These are phyloP conservation scores for Linum tenue DNA, from an alignment of 345 rosid species.

Conservation along the genomic window DNA sequence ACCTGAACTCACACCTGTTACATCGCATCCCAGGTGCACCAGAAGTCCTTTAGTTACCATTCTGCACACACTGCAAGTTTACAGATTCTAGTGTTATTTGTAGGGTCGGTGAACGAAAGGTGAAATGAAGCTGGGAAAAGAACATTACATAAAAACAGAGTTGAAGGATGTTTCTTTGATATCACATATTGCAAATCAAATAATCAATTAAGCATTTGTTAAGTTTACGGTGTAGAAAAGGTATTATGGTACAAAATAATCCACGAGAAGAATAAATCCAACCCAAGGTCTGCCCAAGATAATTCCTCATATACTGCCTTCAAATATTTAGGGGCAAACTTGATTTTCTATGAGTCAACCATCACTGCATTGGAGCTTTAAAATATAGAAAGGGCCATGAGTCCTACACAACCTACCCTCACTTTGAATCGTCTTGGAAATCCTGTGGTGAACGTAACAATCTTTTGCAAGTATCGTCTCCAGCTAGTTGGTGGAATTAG, in stretches of 20 bases:
- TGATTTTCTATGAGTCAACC: too few species aligned
- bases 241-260: neutral
- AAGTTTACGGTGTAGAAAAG: neutral
- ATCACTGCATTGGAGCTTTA: too few species aligned
- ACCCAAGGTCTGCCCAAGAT: too few species aligned
- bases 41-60: constrained; percentile 77
- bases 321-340: too few species aligned
- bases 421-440: too few species aligned
- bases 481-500: too few species aligned
- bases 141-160: neutral
- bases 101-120: neutral
- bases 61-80: constrained; percentile 61
- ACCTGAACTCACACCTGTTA: constrained; percentile 52
- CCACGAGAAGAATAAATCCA: neutral
- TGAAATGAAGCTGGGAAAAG: neutral
- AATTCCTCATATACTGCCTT: too few species aligned
- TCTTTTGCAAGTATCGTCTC: too few species aligned
- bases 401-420: too few species aligned
- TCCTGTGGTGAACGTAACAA: too few species aligned
- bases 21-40: constrained; percentile 83
- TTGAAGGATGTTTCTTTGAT: neutral
- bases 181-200: too few species aligned
- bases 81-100: neutral
- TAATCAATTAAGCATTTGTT: neutral
- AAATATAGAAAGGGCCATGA: too few species aligned